Percentiles rank a stretch among this genome's conserved stretches.
These are phyloP conservation scores for Mortierella hygrophila DNA, from an alignment of 192 early-diverging fungal species.

Conservation along the genomic window DNA sequence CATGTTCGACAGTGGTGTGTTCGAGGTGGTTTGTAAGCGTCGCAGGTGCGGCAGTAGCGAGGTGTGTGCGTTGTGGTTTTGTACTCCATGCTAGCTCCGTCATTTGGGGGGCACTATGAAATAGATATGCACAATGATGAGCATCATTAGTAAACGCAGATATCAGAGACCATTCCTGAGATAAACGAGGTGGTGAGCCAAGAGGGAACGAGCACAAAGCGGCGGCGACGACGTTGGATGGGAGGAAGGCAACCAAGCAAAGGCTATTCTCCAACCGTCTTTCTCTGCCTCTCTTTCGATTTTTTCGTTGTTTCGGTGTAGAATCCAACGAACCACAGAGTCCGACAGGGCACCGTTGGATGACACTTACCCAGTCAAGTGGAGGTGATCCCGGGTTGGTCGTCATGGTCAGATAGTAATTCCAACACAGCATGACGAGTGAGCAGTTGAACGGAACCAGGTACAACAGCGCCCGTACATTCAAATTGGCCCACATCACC, in stretches of 20 bases:
- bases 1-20: constrained; percentile 84
- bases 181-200: no score
- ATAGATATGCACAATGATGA: constrained; percentile 20
- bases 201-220: no score
- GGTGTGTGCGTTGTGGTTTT: constrained; percentile 77
- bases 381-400: constrained; percentile 88
- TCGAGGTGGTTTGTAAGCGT: constrained; percentile 79
- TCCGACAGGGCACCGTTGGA: background rate
- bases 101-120: background rate
- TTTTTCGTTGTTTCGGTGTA: constrained; percentile 1
- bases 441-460: constrained; percentile 84
- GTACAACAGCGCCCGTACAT: constrained; percentile 57
- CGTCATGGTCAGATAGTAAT: constrained; percentile 84
- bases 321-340: no score
- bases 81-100: constrained; percentile 63
- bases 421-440: constrained; percentile 82
- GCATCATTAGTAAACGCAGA: constrained; percentile 1
- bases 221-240: no score
- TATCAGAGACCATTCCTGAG: background rate
- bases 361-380: constrained; percentile 52
- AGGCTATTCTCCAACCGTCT: background rate
- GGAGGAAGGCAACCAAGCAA: background rate
- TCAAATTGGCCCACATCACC: constrained; percentile 20
- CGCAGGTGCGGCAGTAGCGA: constrained; percentile 76
- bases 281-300: background rate